These are phyloP conservation scores for Ormosia emarginata DNA, from an alignment of 306 rosid genomes.

Conservation along the genomic window DNA sequence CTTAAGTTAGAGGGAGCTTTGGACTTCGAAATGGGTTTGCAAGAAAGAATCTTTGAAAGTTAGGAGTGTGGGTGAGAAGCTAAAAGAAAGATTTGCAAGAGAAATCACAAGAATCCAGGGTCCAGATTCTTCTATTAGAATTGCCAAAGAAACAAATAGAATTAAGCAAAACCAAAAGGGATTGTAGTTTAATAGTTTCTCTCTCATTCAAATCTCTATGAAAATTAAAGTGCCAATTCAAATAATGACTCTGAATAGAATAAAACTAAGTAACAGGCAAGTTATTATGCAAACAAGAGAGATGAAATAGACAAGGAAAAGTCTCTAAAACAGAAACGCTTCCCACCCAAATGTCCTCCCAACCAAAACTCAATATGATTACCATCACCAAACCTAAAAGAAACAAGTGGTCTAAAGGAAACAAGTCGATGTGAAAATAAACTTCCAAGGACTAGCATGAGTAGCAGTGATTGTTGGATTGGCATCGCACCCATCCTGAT, in stretches of 20 bases:
- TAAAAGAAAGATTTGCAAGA: not conserved
- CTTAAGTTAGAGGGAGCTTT: too few species aligned
- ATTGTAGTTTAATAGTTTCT: too few species aligned
- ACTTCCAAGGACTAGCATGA: too few species aligned
- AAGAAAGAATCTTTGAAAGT: not conserved
- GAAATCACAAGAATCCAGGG: not conserved
- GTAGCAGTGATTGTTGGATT: too few species aligned
- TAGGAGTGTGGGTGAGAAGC: not conserved
- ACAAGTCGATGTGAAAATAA: too few species aligned
- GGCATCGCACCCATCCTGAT: too few species aligned
- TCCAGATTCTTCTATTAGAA: not conserved
- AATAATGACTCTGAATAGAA: too few species aligned
- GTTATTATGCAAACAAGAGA: too few species aligned
- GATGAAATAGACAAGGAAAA: too few species aligned
- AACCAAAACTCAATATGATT: not conserved
- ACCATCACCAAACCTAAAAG: not conserved
- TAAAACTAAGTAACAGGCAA: too few species aligned
- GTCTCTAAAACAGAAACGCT: not conserved
- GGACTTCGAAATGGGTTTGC: not conserved
- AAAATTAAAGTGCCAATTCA: too few species aligned
- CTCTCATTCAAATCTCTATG: too few species aligned
- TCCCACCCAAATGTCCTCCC: not conserved
- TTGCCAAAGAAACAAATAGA: not conserved
- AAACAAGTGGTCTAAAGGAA: not conserved
- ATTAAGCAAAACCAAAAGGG: not conserved